These are phyloP conservation scores for Agapanthus africanus DNA, from an alignment of 106 monocot genomes.

Conservation along the genomic window DNA sequence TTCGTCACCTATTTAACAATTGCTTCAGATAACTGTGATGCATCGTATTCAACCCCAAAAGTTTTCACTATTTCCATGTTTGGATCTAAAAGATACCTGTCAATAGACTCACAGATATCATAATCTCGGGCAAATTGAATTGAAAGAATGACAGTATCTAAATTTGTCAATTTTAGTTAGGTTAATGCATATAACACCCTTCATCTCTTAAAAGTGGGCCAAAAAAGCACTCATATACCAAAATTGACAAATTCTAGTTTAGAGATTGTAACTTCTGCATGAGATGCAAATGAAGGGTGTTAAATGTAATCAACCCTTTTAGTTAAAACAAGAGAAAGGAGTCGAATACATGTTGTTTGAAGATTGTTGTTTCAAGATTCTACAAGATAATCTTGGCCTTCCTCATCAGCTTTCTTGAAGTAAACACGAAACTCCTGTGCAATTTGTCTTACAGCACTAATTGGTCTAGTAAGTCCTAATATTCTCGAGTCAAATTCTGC, in stretches of 20 bases:
- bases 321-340: not conserved
- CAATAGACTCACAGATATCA: not conserved
- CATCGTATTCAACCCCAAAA: slow-evolving; percentile 66
- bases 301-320: too few relatives aligned
- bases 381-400: slow-evolving; percentile 87
- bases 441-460: slow-evolving; percentile 61
- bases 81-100: slow-evolving; percentile 75
- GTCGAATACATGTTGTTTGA: slow-evolving; percentile 77
- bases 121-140: not conserved
- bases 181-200: not conserved
- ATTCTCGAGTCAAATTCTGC: slow-evolving; percentile 93
- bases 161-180: not conserved
- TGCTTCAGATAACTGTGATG: slow-evolving; percentile 45
- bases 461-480: slow-evolving; percentile 67
- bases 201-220: too few relatives aligned
- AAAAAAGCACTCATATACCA: not conserved
- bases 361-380: slow-evolving; percentile 80
- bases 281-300: too few relatives aligned
- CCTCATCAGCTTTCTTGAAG: slow-evolving; percentile 85
- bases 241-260: not conserved
- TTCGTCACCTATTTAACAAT: slow-evolving; percentile 59
- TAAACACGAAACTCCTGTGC: slow-evolving; percentile 89
- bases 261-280: too few relatives aligned
- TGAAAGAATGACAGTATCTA: too few relatives aligned
- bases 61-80: slow-evolving; percentile 63